Percentiles rank a stretch among this genome's conserved stretches.
phyloP scores from a whole-genome alignment of 306 rosid species.

The Alnus glutinosa region DNA sequence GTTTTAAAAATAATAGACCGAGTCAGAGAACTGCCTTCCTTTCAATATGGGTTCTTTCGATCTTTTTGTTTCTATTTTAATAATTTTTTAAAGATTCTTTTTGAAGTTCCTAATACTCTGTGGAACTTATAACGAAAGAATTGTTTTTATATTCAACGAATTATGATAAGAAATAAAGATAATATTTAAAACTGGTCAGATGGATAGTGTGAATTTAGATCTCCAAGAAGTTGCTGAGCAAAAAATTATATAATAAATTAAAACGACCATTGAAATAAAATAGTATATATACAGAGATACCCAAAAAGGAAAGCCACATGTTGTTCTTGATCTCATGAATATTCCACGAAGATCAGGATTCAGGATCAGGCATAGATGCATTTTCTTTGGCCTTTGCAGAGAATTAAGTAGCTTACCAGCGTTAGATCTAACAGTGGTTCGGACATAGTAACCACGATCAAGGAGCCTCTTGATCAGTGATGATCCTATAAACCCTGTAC shows the following conservation, averaged over 20 bases:
- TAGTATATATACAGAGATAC: neutral
- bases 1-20: too few relatives aligned
- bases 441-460: conserved; percentile 51
- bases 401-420: conserved; percentile 29
- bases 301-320: neutral
- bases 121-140: neutral
- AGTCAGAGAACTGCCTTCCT: too few relatives aligned
- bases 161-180: neutral
- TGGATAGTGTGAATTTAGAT: too few relatives aligned
- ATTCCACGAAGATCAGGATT: too few relatives aligned
- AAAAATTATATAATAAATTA: neutral
- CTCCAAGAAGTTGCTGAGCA: too few relatives aligned
- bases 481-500: conserved; percentile 53
- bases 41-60: too few relatives aligned
- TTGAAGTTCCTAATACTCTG: neutral
- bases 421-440: conserved; percentile 43
- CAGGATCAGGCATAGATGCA: neutral
- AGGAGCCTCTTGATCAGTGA: conserved; percentile 53
- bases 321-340: too few relatives aligned
- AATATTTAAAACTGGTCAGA: neutral
- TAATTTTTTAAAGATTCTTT: neutral
- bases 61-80: neutral
- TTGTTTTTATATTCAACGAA: neutral
- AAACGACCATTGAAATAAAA: too few relatives aligned
- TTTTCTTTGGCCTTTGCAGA: neutral